phyloP scores from a whole-genome alignment of 306 rosid genomes.

The Betula pendula region DNA sequence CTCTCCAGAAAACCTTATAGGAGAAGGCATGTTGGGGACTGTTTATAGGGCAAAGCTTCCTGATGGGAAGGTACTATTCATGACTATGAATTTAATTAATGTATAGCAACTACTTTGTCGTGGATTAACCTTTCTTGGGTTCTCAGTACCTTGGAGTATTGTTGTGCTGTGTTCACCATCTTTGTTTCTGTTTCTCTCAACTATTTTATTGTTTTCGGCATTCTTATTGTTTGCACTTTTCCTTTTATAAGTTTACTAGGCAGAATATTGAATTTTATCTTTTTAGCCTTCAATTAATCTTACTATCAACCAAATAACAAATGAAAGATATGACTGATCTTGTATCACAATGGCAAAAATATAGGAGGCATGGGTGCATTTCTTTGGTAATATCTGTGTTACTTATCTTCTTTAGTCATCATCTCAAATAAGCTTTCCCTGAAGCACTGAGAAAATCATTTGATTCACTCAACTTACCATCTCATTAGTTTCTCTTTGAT shows the following conservation, averaged over 20 bases:
- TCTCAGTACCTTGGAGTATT: not conserved
- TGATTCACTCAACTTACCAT: slow-evolving; percentile 17
- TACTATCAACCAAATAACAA: not conserved
- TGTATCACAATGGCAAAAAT: not conserved
- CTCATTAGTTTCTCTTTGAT: slow-evolving; percentile 14
- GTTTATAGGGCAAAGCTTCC: slow-evolving; percentile 95
- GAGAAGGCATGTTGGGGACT: slow-evolving; percentile 86
- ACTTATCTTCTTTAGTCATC: not conserved
- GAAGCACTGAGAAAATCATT: not conserved
- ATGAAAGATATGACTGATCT: not conserved
- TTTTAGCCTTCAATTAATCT: not conserved
- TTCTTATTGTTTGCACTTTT: not conserved
- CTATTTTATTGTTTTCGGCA: not conserved
- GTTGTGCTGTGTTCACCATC: not conserved
- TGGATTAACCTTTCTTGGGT: slow-evolving; percentile 6
- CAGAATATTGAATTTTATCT: not conserved
- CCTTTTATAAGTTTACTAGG: not conserved
- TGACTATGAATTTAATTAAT: slow-evolving; percentile 27
- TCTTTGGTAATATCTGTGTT: not conserved
- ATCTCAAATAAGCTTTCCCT: not conserved
- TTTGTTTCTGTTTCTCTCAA: not conserved
- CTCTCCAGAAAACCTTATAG: slow-evolving; percentile 80
- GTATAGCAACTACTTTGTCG: slow-evolving; percentile 6
- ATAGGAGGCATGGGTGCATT: not conserved
- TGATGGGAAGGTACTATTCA: slow-evolving; percentile 72